Conservation (phyloP, 2,329 filamentous ascomycete genomes). For the Didymosphaeria variabile region DNA sequence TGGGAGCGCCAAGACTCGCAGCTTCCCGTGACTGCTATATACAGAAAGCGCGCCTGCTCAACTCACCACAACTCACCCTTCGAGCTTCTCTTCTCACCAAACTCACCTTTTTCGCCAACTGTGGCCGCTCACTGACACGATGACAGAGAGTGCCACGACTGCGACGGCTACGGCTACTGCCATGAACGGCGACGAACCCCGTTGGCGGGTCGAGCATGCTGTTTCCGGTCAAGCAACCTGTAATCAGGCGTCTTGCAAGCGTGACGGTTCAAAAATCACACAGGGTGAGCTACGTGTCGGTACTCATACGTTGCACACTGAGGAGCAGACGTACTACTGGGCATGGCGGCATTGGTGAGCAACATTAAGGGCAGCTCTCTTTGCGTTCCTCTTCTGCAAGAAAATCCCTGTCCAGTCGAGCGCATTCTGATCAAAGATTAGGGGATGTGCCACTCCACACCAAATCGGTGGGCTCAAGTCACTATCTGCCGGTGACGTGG, state of each 20-base stretch:
- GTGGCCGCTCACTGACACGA: neutral
- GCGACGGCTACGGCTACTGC: constrained; percentile 1
- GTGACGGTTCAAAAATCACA: constrained; percentile 63
- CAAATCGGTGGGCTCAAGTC: constrained; percentile 72
- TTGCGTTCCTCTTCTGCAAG: no score
- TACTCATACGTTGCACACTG: constrained; percentile 66
- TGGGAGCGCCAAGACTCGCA: constrained; percentile 1
- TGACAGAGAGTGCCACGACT: neutral
- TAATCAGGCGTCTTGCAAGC: constrained; percentile 76
- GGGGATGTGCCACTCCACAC: constrained; percentile 86
- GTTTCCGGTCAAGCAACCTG: constrained; percentile 75
- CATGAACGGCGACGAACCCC: constrained; percentile 13
- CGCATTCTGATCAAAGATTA: constrained; percentile 47
- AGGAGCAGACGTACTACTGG: constrained; percentile 67
- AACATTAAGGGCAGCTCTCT: no score
- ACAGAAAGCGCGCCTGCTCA: constrained; percentile 2
- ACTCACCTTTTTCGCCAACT: neutral
- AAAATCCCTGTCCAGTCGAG: neutral
- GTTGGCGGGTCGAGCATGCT: constrained; percentile 64
- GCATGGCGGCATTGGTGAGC: constrained; percentile 85
- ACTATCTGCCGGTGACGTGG: constrained; percentile 64
- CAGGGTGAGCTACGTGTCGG: constrained; percentile 85
- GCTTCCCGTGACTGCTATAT: neutral
- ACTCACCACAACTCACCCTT: neutral
- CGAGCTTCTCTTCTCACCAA: neutral